Evolutionary conservation across 140 eudicot genomes (phyloP).

Genomic region (Bidens hawaiensis): DNA sequence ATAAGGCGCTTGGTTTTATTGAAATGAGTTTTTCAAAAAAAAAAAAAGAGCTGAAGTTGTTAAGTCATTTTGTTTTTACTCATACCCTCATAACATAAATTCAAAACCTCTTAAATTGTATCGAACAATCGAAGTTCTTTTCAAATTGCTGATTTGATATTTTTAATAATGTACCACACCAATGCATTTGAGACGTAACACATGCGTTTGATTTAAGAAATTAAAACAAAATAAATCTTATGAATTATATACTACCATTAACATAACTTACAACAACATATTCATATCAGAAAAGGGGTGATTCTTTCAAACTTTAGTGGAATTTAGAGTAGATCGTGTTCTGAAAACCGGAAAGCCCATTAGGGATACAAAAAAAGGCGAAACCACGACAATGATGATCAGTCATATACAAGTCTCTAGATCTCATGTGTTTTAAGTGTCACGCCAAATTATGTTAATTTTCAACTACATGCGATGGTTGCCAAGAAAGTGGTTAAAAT

Average conservation of each 20-base stretch:
- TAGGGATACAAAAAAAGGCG: conserved; percentile 1
- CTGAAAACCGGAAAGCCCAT: conserved; percentile 15
- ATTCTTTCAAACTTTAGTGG: not conserved
- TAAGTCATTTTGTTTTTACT: no score
- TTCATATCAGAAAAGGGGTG: not conserved
- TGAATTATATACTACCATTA: not conserved
- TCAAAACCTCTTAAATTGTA: no score
- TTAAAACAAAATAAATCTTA: not conserved
- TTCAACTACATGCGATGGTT: conserved; percentile 58
- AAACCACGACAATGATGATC: not conserved
- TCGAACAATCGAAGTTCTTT: no score
- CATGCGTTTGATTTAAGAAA: not conserved
- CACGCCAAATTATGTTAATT: conserved; percentile 11
- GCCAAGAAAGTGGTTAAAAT: conserved; percentile 79
- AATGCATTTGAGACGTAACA: not conserved
- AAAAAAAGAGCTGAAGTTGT: no score
- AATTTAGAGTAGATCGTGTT: not conserved
- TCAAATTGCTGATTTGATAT: no score
- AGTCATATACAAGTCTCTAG: no score
- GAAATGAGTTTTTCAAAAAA: no score
- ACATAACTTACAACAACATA: not conserved
- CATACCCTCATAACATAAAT: no score
- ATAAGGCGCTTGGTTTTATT: no score
- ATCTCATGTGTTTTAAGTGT: conserved; percentile 9
- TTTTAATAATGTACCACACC: not conserved